Base-by-base conservation (phyloP, 176 grass and related monocot genomes). In the Phyllostachys edulis region DNA sequence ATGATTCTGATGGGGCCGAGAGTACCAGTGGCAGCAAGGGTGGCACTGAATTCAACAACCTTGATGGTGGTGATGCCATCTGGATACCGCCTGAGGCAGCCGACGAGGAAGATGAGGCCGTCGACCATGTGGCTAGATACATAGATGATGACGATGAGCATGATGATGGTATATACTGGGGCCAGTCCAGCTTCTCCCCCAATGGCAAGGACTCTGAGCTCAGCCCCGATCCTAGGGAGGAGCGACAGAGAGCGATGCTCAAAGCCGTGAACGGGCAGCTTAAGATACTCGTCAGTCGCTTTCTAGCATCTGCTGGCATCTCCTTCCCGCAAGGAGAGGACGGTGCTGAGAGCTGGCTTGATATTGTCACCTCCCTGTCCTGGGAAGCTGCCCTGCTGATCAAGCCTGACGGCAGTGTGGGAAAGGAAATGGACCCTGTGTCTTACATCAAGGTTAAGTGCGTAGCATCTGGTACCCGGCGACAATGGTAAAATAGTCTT, bases 371-470 rank as follows among this genome's bases (percentile, higher is more conserved):
- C 46, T 80, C 90, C 61, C 79, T 95, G 5, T 95, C 93, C 57
- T 92, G 90, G 93, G 79, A 95, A 78, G 93, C 88, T 21, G 93
- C 90, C 15, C 62, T 92, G 70, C 63, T 90, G 9, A 81, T 95
- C 78, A 90, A 88, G 85, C 88, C 93, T 10, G 85, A 95, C 46
- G 85, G 81, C 68, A 86, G 50, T 11, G 82, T 60, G 9, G 93
- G 93, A 5, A 86, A 76, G 34, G 90, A 92, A 49, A 95, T 95
- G 93, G 93, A 95, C 87, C 88, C 90, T 34, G 87, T 20, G 1
- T 86, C 88, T 3, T 90, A 95, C 49, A 37, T 95, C 66, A 95
- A 95, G 90, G 85, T 95, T 4, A 95, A 95, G 89, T 88, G 90
- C 54, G 11, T 95, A 1, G 88, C 93, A 6, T 86, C 88, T 49